These are phyloP conservation scores for Podosphaera leucotricha DNA, from an alignment of 2,329 filamentous ascomycete species.

Conservation along the genomic window DNA sequence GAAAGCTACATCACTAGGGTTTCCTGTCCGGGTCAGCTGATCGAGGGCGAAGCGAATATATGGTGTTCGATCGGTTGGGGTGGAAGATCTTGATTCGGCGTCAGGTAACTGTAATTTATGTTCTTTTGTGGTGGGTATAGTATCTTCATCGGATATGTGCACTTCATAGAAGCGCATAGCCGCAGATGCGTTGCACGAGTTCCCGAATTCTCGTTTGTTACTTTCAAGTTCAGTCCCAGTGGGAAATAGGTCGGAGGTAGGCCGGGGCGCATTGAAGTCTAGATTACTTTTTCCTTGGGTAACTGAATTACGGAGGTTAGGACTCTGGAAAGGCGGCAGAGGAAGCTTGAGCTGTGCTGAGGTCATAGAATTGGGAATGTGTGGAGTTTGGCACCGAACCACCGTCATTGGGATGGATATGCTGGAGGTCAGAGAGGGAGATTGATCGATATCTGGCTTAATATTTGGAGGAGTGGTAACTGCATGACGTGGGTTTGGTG, in stretches of 20 bases:
- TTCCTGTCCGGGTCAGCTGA: constrained; percentile 54
- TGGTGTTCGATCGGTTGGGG: constrained; percentile 65
- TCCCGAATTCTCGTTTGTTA: constrained; percentile 4
- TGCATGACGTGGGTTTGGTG: constrained; percentile 5
- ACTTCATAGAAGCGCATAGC: constrained; percentile 13
- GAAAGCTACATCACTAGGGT: constrained; percentile 30
- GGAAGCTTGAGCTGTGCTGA: not conserved
- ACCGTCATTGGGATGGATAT: constrained; percentile 10
- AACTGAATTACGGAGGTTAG: constrained; percentile 1
- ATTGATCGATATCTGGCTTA: constrained; percentile 7
- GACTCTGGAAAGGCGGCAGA: not conserved
- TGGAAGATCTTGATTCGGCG: constrained; percentile 22
- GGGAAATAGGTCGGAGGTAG: no score
- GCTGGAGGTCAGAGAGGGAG: constrained; percentile 10
- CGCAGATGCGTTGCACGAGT: constrained; percentile 8
- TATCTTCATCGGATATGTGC: constrained; percentile 2
- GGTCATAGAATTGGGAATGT: not conserved
- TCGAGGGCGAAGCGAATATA: constrained; percentile 82
- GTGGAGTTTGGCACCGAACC: constrained; percentile 12
- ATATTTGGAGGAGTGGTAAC: constrained; percentile 8
- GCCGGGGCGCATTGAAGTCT: not conserved
- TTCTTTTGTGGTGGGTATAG: constrained; percentile 7
- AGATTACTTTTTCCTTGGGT: constrained; percentile 5
- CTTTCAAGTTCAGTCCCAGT: not conserved
- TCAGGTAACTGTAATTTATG: constrained; percentile 7